These are phyloP conservation scores for Amanita rubescens DNA, from an alignment of 768 basidiomycete species.

Conservation along the genomic window DNA sequence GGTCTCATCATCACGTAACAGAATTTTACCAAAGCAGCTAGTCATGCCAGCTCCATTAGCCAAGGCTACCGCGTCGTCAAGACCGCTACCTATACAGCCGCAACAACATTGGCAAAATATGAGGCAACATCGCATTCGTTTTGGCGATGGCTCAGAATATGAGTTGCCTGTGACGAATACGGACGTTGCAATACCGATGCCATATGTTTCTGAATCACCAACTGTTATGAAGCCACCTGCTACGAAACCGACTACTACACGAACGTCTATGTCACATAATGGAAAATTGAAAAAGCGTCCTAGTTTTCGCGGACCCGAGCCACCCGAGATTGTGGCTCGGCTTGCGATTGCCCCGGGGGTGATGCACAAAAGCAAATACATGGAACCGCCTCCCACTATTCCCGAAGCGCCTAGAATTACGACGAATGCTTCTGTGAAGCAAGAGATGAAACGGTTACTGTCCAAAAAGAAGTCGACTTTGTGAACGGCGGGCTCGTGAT, in stretches of 20 bases:
- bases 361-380: conserved; percentile 1
- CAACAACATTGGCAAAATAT: neutral
- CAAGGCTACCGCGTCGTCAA: conserved; percentile 4
- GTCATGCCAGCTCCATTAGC: conserved; percentile 70
- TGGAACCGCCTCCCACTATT: conserved; percentile 7
- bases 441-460: conserved; percentile 8
- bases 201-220: too few species aligned
- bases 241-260: neutral
- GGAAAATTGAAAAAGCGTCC: conserved; percentile 3
- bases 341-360: neutral
- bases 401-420: neutral
- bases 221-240: neutral
- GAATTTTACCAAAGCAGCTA: conserved; percentile 52
- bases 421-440: neutral
- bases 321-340: conserved; percentile 5
- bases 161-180: conserved; percentile 1
- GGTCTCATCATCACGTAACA: conserved; percentile 16
- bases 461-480: conserved; percentile 7
- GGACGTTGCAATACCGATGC: too few species aligned
- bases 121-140: conserved; percentile 3
- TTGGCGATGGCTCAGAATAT: conserved; percentile 5
- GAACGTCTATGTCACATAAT: neutral
- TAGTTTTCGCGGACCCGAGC: conserved; percentile 5
- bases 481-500: too few species aligned
- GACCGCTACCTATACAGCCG: neutral